Conservation (phyloP, 768 basidiomycete genomes). For the Russula sp. region DNA sequence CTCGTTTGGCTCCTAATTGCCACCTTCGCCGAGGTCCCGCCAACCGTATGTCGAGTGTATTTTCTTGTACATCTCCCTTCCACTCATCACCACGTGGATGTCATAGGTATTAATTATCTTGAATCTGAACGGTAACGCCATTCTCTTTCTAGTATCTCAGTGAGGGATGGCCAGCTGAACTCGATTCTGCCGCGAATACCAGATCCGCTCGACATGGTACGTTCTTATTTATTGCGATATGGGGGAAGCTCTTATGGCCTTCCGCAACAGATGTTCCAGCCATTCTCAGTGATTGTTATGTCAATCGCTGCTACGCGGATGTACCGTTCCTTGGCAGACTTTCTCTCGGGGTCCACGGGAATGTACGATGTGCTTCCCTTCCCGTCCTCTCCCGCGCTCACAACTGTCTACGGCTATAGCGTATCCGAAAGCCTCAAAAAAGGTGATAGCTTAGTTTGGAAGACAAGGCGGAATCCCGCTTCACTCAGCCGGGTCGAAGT, state of each 20-base stretch:
- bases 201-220: background rate
- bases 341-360: background rate
- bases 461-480: background rate
- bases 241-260: background rate
- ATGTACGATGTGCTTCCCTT: background rate
- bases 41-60: background rate
- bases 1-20: background rate
- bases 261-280: background rate
- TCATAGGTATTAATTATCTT: background rate
- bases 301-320: background rate
- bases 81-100: background rate
- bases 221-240: background rate
- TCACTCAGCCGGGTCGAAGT: background rate
- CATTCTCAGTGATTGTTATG: background rate
- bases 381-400: background rate
- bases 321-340: background rate
- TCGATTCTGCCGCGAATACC: background rate
- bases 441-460: background rate
- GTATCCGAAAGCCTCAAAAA: background rate
- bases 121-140: background rate
- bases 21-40: background rate
- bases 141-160: background rate
- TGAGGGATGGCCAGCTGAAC: background rate
- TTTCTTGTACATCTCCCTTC: background rate
- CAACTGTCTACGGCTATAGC: background rate